phyloP scores from a whole-genome alignment of 148 eudicot genomes.

The Rhododendron kiyosumense region DNA sequence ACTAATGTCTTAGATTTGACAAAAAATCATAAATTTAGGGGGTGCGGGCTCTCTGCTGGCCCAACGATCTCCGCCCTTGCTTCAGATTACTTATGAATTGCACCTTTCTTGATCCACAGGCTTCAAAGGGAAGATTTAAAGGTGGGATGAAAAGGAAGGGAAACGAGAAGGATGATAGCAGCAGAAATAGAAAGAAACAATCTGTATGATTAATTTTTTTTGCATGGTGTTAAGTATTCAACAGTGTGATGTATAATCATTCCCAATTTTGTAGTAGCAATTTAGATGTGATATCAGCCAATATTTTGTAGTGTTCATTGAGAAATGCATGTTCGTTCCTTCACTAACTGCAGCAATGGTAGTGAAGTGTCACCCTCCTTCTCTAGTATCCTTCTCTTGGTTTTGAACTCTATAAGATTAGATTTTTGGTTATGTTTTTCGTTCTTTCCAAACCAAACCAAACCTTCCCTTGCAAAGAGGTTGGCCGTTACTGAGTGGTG shows the following conservation, averaged over 20 bases:
- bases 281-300: background rate
- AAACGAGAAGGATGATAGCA: conserved; percentile 21
- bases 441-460: background rate
- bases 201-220: background rate
- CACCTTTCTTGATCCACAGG: conserved; percentile 13
- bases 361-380: background rate
- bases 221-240: background rate
- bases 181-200: conserved; percentile 22
- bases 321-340: background rate
- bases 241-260: background rate
- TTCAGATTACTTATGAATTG: background rate
- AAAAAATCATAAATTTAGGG: background rate
- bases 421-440: background rate
- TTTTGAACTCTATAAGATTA: background rate
- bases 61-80: background rate
- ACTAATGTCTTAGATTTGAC: background rate
- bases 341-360: background rate
- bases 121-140: conserved; percentile 19
- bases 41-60: background rate
- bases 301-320: background rate
- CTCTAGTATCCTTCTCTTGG: background rate
- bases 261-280: conserved; percentile 2
- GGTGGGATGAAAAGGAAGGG: conserved; percentile 40
- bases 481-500: background rate
- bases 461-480: background rate